Base-by-base conservation (phyloP, 805 yeast species). In the Metschnikowia henanensis region DNA sequence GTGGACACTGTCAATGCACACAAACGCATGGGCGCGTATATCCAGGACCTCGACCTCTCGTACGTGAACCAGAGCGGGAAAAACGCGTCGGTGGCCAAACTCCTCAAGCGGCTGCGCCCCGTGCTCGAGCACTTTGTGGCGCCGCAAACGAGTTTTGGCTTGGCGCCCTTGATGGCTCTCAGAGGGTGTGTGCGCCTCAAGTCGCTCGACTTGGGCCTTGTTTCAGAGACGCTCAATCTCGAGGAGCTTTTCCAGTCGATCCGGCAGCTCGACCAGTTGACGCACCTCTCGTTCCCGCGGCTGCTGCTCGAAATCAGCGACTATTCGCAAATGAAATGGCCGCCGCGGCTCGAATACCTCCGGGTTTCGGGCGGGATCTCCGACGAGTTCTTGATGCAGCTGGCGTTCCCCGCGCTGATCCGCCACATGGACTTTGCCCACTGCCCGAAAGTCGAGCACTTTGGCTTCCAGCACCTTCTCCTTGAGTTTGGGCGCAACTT, bases 111-210 rank as follows among this genome's bases (percentile, higher is more conserved):
- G 31, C 87, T 96, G 42, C 77, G 90, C 7, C 61, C 73, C 16
- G 76, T 73, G 30, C 67, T 94, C 37, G 77, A 81, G 50, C 68
- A 73, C 9, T 90, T 94, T 55, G 77, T 86, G 6, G 97, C 98
- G 0, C 96, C 98, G 3, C 98, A 92, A 60, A 84, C 97, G 25
- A 85, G 95, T 66, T 92, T 94, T 69, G 99, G 99, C 0, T 76
- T 82, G 38, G 86, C 95, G 2, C 97, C 98, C 1, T 66, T 92
- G 52, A 77, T 88, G n/a, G 82, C 95, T 39, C 70, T 94, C 35
- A 77, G 87, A 45, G 71, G 82, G 33, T 94, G 99, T 61, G 67
- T 67, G 18, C 72, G 75, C 22, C 66, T 92, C 44, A 72, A 72
- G 49, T 76, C 80, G 2, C 68, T 92, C 29, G 97, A 92, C 60